These are phyloP conservation scores for Setaria italica DNA, from an alignment of 202 grass and related monocot genomes.

Conservation along the genomic window DNA sequence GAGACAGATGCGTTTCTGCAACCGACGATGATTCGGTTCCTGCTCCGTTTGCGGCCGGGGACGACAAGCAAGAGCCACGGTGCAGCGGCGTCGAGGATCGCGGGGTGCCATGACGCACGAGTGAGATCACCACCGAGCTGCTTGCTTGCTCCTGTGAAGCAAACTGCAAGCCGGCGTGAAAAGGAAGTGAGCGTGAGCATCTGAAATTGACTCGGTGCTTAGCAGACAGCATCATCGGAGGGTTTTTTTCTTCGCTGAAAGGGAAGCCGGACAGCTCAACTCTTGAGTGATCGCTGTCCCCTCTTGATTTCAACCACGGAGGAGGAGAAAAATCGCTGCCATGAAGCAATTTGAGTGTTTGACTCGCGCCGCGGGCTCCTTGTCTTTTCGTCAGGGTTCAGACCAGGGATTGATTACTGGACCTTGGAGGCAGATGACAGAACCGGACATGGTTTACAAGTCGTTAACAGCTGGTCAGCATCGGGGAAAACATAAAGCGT, in stretches of 20 bases:
- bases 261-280: not conserved
- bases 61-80: not conserved
- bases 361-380: not conserved
- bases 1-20: not conserved
- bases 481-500: not conserved
- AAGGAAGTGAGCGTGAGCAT: not conserved
- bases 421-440: not conserved
- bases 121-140: constrained; percentile 10
- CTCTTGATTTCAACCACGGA: not conserved
- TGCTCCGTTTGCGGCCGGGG: not conserved
- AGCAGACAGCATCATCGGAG: not conserved
- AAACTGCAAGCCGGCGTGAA: not conserved
- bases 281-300: not conserved
- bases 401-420: not conserved
- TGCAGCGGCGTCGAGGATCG: not conserved
- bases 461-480: not conserved
- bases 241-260: not conserved
- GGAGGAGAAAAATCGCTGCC: not conserved
- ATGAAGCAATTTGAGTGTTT: too few relatives aligned
- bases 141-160: not conserved
- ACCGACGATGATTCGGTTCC: not conserved
- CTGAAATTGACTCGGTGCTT: constrained; percentile 7
- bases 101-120: constrained; percentile 8
- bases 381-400: not conserved
- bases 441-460: not conserved